Evolutionary conservation across 495 filamentous ascomycete species (phyloP).

Genomic region (Xylaria palmicola): DNA sequence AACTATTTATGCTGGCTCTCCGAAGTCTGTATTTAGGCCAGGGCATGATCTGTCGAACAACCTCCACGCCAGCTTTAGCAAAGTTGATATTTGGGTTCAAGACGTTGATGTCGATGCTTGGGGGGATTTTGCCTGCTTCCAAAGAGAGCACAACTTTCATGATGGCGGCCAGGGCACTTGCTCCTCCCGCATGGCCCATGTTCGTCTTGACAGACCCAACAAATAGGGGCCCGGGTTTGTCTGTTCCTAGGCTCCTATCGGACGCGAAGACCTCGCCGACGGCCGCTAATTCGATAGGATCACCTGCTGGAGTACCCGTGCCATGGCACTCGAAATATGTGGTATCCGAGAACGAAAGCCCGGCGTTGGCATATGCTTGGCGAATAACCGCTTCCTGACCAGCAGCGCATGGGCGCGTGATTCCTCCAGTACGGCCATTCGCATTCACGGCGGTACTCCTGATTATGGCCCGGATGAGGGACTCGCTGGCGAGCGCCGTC

Average conservation of each 20-base stretch:
- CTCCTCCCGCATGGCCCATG: slow-evolving; percentile 44
- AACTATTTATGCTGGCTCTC: slow-evolving; percentile 13
- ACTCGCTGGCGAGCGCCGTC: slow-evolving; percentile 55
- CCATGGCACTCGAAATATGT: slow-evolving; percentile 53
- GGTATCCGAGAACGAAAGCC: slow-evolving; percentile 38
- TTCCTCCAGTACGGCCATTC: neutral
- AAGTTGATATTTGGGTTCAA: slow-evolving; percentile 43
- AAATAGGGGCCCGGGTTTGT: slow-evolving; percentile 26
- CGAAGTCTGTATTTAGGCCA: neutral
- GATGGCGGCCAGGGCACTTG: slow-evolving; percentile 44
- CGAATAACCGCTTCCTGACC: neutral
- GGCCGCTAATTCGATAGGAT: slow-evolving; percentile 54
- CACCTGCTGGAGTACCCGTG: slow-evolving; percentile 58
- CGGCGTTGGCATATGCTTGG: neutral
- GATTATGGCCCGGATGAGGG: slow-evolving; percentile 40
- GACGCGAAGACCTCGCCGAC: slow-evolving; percentile 43
- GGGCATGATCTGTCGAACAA: slow-evolving; percentile 4
- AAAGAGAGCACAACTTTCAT: slow-evolving; percentile 36
- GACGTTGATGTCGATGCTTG: slow-evolving; percentile 41
- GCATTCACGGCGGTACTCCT: neutral
- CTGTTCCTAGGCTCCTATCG: slow-evolving; percentile 23
- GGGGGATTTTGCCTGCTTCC: slow-evolving; percentile 40
- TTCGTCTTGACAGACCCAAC: slow-evolving; percentile 44
- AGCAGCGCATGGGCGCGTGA: neutral
- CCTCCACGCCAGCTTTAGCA: slow-evolving; percentile 36